Evolutionary conservation across 2,329 filamentous ascomycete genomes (phyloP), one percentile per base, ranked within the genome.

Genomic region (Botryotinia calthae): DNA sequence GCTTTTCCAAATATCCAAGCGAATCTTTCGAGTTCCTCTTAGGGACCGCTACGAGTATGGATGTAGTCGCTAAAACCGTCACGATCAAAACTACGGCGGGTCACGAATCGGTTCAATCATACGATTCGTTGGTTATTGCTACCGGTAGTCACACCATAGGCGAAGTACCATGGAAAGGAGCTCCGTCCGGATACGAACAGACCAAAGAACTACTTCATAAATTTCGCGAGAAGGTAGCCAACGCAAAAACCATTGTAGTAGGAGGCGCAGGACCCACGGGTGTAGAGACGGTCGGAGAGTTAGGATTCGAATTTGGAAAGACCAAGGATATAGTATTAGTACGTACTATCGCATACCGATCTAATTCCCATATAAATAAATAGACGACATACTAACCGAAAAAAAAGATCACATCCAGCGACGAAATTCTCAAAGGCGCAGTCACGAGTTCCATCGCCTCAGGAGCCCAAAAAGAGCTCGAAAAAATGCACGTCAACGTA

Each of bases 51-150:
- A 80, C 82, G 20, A 75, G 77, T 18, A 78, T 89, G 5, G 83
- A 86, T 63, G 79, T 84, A 0, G 79, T 79, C 4, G 74, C 74
- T 63, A 86, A 85, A 74, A 81, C 79, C 0, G 84, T 89, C 37
- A 79, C 78, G 1, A 81, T 88, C 22, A 75, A 80, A 34, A 79
- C 81, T 46, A 81, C 80, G 62, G 65, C 48, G 20, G 82, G 79
- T 7, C 28, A 37, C 22, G 82, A 81, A 10, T 78, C 74, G 8
- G 76, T 77, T n/a, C 80, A 81, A 9, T 73, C 74, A 31, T 90
- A 89, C 77, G 83, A 88, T 75, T 84, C 83, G 34, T 81, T 89
- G 20, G 78, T 90, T 74, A 80, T 90, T 61, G 87, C 87, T 16
- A 90, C 88, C 3, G 88, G 88, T 12, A 80, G 85, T 4, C 81